phyloP scores from a whole-genome alignment of 169 alveolate species.

The Besnoitia besnoiti region DNA sequence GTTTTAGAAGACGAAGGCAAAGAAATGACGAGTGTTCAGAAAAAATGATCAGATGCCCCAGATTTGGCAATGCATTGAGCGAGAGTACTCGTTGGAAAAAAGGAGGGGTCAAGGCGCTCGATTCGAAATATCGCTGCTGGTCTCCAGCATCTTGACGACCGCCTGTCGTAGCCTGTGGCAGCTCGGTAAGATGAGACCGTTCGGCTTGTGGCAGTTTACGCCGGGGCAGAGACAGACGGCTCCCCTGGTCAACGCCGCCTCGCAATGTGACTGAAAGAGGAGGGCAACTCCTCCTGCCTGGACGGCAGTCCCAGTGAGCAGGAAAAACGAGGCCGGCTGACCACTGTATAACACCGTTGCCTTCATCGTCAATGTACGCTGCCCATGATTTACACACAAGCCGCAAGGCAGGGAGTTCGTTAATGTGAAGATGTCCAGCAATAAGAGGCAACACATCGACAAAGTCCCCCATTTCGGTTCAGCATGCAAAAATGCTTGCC shows the following conservation, averaged over 20 bases:
- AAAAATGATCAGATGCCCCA: neutral
- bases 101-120: neutral
- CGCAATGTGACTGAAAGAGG: too few species aligned
- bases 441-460: neutral
- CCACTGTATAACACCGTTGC: neutral
- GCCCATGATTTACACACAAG: neutral
- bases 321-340: neutral
- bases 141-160: too few species aligned
- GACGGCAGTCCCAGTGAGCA: neutral
- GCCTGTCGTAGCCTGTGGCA: too few species aligned
- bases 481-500: too few species aligned
- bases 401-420: neutral
- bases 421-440: neutral
- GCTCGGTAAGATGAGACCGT: too few species aligned
- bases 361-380: neutral
- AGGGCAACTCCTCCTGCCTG: too few species aligned
- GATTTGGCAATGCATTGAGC: neutral
- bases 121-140: too few species aligned
- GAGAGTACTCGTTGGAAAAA: neutral
- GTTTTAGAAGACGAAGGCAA: neutral
- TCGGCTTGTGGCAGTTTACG: too few species aligned
- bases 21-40: neutral
- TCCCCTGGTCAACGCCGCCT: too few species aligned
- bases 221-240: neutral
- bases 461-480: too few species aligned